These are phyloP conservation scores for Russula foetens DNA, from an alignment of 768 basidiomycete species.

Conservation along the genomic window DNA sequence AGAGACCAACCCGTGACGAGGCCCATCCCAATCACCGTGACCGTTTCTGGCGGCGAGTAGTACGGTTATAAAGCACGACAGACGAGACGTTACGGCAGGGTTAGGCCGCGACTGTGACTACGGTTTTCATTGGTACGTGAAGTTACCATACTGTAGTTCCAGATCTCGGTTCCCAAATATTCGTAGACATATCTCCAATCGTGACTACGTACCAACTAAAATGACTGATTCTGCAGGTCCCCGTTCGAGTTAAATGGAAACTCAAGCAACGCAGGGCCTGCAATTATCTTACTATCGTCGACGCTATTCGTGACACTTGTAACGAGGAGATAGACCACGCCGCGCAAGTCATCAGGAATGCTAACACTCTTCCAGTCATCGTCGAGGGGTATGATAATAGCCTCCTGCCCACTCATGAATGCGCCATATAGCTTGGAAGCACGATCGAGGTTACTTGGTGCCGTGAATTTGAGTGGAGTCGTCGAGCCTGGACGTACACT, in stretches of 20 bases:
- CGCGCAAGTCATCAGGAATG: constrained; percentile 11
- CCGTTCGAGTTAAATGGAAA: constrained; percentile 14
- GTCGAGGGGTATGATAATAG: constrained; percentile 13
- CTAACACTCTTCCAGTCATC: constrained; percentile 5
- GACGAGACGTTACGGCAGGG: too few species aligned
- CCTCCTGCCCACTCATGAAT: constrained; percentile 16
- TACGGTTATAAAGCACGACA: too few species aligned
- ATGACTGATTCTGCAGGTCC: not conserved
- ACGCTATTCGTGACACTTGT: constrained; percentile 10
- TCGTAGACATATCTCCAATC: not conserved
- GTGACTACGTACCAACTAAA: not conserved
- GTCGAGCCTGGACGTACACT: constrained; percentile 12
- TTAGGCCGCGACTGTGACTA: too few species aligned
- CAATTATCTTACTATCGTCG: constrained; percentile 13
- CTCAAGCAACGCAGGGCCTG: constrained; percentile 18
- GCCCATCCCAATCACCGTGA: too few species aligned
- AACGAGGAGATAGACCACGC: constrained; percentile 12
- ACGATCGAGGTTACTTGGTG: not conserved
- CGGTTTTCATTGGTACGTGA: too few species aligned
- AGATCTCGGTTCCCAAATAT: not conserved
- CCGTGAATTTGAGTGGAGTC: constrained; percentile 3
- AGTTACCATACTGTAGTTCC: too few species aligned
- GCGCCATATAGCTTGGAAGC: constrained; percentile 13
- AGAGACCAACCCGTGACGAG: too few species aligned
- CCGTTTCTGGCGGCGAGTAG: too few species aligned